These are phyloP conservation scores for Erigeron philadelphicus DNA, from an alignment of 140 eudicot genomes.

Conservation along the genomic window DNA sequence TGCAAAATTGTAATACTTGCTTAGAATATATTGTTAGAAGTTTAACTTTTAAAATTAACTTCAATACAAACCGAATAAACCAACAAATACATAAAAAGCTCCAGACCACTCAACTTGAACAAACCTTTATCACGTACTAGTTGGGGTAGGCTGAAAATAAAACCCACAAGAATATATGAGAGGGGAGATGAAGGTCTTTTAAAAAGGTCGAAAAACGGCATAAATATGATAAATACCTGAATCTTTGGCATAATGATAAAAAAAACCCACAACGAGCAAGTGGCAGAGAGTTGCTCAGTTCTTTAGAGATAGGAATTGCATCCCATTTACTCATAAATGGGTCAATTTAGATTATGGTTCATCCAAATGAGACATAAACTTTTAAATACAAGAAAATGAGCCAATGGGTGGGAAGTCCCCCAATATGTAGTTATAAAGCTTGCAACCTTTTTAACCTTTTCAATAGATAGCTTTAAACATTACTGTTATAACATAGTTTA, in stretches of 20 bases:
- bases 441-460: not conserved
- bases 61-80: not conserved
- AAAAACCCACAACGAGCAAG: not conserved
- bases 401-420: not conserved
- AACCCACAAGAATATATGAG: conserved; percentile 27
- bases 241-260: not conserved
- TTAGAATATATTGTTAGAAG: not conserved
- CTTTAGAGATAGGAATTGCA: not conserved
- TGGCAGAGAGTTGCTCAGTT: not conserved
- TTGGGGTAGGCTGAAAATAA: conserved; percentile 26
- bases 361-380: not conserved
- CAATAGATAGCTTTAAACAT: not conserved
- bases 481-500: not conserved
- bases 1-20: conserved; percentile 23
- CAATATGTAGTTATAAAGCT: not conserved
- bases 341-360: not conserved
- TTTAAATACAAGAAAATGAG: not conserved
- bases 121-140: conserved; percentile 24
- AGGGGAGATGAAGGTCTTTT: conserved; percentile 8
- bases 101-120: conserved; percentile 24
- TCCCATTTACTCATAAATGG: conserved; percentile 1
- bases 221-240: conserved; percentile 16
- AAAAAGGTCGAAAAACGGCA: not conserved
- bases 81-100: conserved; percentile 7
- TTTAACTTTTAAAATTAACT: not conserved